Percentiles rank a stretch among this genome's conserved stretches.
These are phyloP conservation scores for Jamesozyma lodderae DNA, from an alignment of 805 yeast species.

Conservation along the genomic window DNA sequence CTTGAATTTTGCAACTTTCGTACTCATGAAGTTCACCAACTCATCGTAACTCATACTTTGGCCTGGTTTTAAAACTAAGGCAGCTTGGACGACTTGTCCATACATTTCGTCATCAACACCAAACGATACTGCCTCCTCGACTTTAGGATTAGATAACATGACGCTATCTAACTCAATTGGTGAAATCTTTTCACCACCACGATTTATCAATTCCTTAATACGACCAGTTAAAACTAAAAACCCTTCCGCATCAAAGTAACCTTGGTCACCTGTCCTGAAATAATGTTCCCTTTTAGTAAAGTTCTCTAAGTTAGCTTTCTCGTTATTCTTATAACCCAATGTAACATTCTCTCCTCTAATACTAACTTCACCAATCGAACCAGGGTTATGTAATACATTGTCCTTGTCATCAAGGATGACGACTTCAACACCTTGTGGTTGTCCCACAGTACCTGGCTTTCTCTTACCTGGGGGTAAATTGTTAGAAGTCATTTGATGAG, in stretches of 20 bases:
- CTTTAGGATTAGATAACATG: conserved; percentile 50
- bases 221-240: conserved; percentile 58
- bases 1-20: conserved; percentile 47
- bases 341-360: conserved; percentile 63
- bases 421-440: conserved; percentile 59
- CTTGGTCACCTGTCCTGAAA: conserved; percentile 78
- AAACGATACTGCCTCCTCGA: conserved; percentile 61
- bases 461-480: conserved; percentile 55
- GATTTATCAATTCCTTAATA: conserved; percentile 62
- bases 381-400: conserved; percentile 39
- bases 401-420: conserved; percentile 46
- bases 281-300: conserved; percentile 48
- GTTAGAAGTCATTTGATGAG: conserved; percentile 75
- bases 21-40: conserved; percentile 37
- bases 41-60: conserved; percentile 34
- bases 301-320: conserved; percentile 58
- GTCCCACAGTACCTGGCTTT: conserved; percentile 66
- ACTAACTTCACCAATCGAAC: conserved; percentile 58
- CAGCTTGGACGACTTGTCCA: conserved; percentile 67
- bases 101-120: conserved; percentile 60
- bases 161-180: conserved; percentile 63
- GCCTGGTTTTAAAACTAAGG: conserved; percentile 46
- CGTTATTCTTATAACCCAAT: conserved; percentile 61
- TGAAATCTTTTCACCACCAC: conserved; percentile 72
- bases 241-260: conserved; percentile 49